Base-by-base conservation (phyloP, 257 asterid species). In the Fraxinus excelsior region DNA sequence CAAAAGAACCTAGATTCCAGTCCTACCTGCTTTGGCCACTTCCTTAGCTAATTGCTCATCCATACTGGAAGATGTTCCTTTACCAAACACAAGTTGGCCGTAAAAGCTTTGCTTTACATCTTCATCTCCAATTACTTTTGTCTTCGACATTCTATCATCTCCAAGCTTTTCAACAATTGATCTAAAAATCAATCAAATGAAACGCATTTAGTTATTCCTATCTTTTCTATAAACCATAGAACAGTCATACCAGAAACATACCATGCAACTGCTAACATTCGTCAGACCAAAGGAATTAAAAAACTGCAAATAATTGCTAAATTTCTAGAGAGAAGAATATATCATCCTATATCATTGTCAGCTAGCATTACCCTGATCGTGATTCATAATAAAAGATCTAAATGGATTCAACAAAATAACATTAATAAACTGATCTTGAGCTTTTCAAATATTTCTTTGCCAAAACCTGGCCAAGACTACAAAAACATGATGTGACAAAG, bases 31-130 rank as follows among this genome's bases (percentile, higher is more conserved):
- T 89, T 90, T 89, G 84, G 83, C 83, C 82, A 84, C 97, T 90
- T 84, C 98, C 79, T 86, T 88, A 28, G 97, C 98, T 79, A 93
- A 82, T 82, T 82, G 91, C 69, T 95, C 98, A 28, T 94, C 99
- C 79, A 93, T 83, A 80, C 94, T 87, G 82, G 96, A 86, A 25
- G 97, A 86, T 31, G 82, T 93, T 72, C 94, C 98, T 83, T 86
- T 82, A 4, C 98, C 97, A 76, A 83, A 86, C 78, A 91, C 94
- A 74, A 95, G 93, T 82, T 93, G 99, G 35, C 94, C 91, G 37
- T 95, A 95, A 56, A 86, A 88, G 83, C 99, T 95, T 70, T 81
- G 83, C 80, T 91, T 88, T 70, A 93, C 94, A 79, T 93, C 97
- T 7, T 80, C 87, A 46, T 83, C 87, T 72, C 97, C 99, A 74